Evolutionary conservation across 805 yeast genomes (phyloP), one percentile per base, ranked within the genome.

Genomic region (Saccharomycopsis sp.): DNA sequence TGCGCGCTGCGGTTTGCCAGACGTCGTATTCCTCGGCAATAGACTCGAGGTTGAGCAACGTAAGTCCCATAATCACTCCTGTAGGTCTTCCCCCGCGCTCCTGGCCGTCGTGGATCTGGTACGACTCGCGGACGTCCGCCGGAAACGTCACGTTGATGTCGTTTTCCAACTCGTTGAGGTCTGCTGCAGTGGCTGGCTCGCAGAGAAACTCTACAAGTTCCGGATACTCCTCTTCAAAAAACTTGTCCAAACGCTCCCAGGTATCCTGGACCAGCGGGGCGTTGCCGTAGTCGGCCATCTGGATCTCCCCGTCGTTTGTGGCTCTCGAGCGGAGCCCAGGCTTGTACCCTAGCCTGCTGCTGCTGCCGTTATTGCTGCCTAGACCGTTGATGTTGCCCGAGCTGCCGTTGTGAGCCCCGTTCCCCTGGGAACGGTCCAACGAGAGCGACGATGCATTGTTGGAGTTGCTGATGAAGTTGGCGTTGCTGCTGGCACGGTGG

Each of bases 21-120:
- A 86, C 80, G 61, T 81, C 83, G 55, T 94, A 85, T 80, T 89
- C 90, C 51, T 84, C 86, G 34, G 85, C 85, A 56, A 91, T 79
- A 63, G 84, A 85, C 67, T 91, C 97, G 50, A 92, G 71, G 29
- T 89, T 87, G 79, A 94, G 77, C 60, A 94, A 75, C 55, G 86
- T 83, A 63, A 89, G 74, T 2, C 97, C 97, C 68, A 84, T 91
- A 37, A 94, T 70, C 57, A 92, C 73, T 12, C 99, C 94, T 34
- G 80, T 72, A 18, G 81, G 63, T 23, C 54, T 76, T 23, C 84
- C 91, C 2, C 84, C 79, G 59, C 80, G 79, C 61, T 85, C 87
- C 73, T 94, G 98, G 57, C 99, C 99, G 67, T 94, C 98, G 64
- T 94, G 97, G 50, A 87, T 72, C 66, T 83, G 80, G 66, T 80